Evolutionary conservation across 805 yeast species (phyloP).

Genomic region (Pichia kluyveri): DNA sequence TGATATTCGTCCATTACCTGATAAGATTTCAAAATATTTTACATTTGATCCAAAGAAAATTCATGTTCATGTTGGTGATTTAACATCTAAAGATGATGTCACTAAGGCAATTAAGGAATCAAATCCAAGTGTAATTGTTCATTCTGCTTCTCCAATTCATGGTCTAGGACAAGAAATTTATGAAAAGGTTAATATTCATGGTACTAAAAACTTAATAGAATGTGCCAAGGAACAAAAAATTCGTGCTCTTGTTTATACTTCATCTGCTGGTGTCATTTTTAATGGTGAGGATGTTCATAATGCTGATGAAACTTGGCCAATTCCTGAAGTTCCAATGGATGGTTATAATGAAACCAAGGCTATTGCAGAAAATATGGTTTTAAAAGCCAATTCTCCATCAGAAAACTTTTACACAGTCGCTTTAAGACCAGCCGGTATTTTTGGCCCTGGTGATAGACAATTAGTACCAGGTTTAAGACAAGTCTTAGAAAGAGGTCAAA

Average conservation of each 20-base stretch:
- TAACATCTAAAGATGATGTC: conserved; percentile 68
- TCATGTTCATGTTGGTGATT: conserved; percentile 67
- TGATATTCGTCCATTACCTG: conserved; percentile 86
- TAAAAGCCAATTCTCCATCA: conserved; percentile 56
- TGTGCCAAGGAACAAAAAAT: conserved; percentile 45
- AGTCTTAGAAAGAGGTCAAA: conserved; percentile 77
- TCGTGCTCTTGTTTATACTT: conserved; percentile 80
- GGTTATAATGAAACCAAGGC: conserved; percentile 95
- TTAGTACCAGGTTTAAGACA: conserved; percentile 84
- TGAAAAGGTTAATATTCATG: conserved; percentile 83
- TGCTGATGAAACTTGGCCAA: conserved; percentile 92
- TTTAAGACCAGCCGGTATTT: conserved; percentile 93
- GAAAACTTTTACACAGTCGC: conserved; percentile 68
- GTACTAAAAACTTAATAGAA: conserved; percentile 67
- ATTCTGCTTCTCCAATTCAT: conserved; percentile 95
- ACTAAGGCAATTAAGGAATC: conserved; percentile 47
- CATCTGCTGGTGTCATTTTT: conserved; percentile 95
- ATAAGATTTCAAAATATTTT: conserved; percentile 57
- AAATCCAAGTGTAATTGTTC: conserved; percentile 72
- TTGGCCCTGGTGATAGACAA: conserved; percentile 98
- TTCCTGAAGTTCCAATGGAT: conserved; percentile 88
- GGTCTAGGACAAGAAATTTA: conserved; percentile 77
- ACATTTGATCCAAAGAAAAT: conserved; percentile 58
- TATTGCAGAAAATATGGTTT: conserved; percentile 74
- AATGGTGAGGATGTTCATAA: conserved; percentile 89